Base-by-base conservation (phyloP, 2,329 filamentous ascomycete species). In the Dryadomyces quercus-mongolicae region DNA sequence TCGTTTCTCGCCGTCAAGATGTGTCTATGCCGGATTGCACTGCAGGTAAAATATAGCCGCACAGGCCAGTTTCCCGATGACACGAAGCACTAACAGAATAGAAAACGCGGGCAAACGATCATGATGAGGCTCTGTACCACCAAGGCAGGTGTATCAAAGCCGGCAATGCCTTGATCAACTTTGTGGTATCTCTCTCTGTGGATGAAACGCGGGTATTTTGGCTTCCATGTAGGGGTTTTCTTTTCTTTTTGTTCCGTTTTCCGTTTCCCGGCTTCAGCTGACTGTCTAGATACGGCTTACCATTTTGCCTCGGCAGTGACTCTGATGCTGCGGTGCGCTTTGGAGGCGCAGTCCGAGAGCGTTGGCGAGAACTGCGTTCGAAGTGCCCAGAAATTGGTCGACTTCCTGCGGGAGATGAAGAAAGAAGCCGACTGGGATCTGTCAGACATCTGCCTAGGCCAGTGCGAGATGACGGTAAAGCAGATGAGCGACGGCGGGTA, bases 401-500 rank as follows among this genome's bases (percentile, higher is more conserved):
- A 54, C 18, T 54, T 36, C 22, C n/a, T 54, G 40, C 47, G 40
- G 2, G 7, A 5, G 12, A 54, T 45, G 46, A 49, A 50, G 47
- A 44, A 38, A 1, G 46, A 49, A 15, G 46, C 52, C 25, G 18
- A 54, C 42, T 54, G 52, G 52, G 52, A 54, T 38, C 47, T 54
- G 2, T 25, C 52, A 15, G 46, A 54, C n/a, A 54, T 54, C 9
- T 54, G 52, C 42, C 52, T 54, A 4, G 52, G 52, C 5, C 52
- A 54, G 25, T 54, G 52, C 40, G 52, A 49, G 52, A 49, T 22
- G 13, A 54, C 52, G 16, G 46, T 49, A 9, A 10, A 15, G 9
- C 52, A 54, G 52, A 49, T 54, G 46, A 45, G 21, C 21, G 52
- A 54, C 5, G 46, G 52, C n/a, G 52, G 46, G 40, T 50, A 49